These are phyloP conservation scores for Seiridium cupressi DNA, from an alignment of 2,329 filamentous ascomycete species.

Conservation along the genomic window DNA sequence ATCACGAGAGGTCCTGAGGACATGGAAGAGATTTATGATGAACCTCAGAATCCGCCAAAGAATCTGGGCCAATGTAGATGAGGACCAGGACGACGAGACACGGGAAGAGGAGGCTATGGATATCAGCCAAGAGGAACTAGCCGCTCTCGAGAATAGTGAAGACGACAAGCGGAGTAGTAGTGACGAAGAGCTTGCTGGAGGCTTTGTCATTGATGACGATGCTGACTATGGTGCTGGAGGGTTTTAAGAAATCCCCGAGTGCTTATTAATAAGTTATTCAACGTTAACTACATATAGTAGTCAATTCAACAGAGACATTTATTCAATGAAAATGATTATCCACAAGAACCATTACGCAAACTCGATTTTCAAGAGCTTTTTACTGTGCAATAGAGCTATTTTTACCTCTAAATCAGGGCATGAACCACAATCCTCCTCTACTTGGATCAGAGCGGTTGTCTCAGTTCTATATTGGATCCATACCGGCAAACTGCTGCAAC, in stretches of 20 bases:
- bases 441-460: too few relatives aligned
- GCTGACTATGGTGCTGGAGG: slow-evolving; percentile 17
- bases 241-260: background rate
- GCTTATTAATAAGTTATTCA: background rate
- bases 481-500: too few relatives aligned
- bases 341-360: too few relatives aligned
- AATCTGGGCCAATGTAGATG: slow-evolving; percentile 59
- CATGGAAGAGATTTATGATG: slow-evolving; percentile 77
- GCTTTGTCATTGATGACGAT: slow-evolving; percentile 35
- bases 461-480: too few relatives aligned
- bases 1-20: slow-evolving; percentile 58
- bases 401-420: too few relatives aligned
- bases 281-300: too few relatives aligned
- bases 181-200: slow-evolving; percentile 37
- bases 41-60: slow-evolving; percentile 73
- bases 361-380: too few relatives aligned
- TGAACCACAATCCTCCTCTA: too few relatives aligned
- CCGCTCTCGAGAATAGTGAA: slow-evolving; percentile 10
- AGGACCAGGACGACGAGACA: slow-evolving; percentile 40
- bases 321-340: too few relatives aligned
- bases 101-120: slow-evolving; percentile 28
- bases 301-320: too few relatives aligned
- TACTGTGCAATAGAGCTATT: too few relatives aligned
- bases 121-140: slow-evolving; percentile 30
- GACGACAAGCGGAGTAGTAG: slow-evolving; percentile 30